Percentiles rank a stretch among this genome's conserved stretches.
Evolutionary conservation across 768 basidiomycete genomes (phyloP).

Genomic region (Dacryopinax primogenitus): DNA sequence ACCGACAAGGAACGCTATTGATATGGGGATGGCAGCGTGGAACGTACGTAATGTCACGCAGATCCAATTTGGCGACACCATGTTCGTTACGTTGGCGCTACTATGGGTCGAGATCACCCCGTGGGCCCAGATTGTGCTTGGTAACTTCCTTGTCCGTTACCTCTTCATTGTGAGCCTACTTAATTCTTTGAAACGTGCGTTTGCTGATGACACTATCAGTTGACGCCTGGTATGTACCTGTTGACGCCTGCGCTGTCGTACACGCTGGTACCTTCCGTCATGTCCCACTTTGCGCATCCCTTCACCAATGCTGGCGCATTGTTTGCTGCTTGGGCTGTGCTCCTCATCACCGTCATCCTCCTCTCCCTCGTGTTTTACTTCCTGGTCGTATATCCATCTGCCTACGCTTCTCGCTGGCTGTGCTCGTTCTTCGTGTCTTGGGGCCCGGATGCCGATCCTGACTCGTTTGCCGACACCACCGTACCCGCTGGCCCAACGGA

Average conservation of each 20-base stretch:
- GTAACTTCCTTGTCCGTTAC: conserved; percentile 23
- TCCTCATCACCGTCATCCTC: conserved; percentile 19
- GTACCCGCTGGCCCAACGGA: not conserved
- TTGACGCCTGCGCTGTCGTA: conserved; percentile 4
- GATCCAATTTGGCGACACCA: conserved; percentile 21
- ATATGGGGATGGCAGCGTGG: conserved; percentile 19
- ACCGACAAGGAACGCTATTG: conserved; percentile 22
- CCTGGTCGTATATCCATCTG: conserved; percentile 16
- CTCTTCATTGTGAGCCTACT: conserved; percentile 19
- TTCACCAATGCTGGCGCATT: conserved; percentile 23
- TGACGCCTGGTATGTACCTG: not conserved
- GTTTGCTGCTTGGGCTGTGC: conserved; percentile 21
- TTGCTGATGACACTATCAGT: not conserved
- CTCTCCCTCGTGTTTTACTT: conserved; percentile 24
- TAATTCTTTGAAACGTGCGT: not conserved
- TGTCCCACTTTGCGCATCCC: conserved; percentile 22
- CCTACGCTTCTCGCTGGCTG: not conserved
- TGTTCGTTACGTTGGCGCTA: conserved; percentile 21
- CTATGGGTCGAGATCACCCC: conserved; percentile 22
- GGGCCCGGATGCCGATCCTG: conserved; percentile 1
- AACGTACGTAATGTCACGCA: conserved; percentile 22
- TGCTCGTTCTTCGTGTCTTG: conserved; percentile 6
- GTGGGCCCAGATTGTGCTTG: conserved; percentile 20
- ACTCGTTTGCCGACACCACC: not conserved
- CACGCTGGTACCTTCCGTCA: conserved; percentile 19